Conservation (phyloP, 73 alveolate species). For the Urostyla sp. region DNA sequence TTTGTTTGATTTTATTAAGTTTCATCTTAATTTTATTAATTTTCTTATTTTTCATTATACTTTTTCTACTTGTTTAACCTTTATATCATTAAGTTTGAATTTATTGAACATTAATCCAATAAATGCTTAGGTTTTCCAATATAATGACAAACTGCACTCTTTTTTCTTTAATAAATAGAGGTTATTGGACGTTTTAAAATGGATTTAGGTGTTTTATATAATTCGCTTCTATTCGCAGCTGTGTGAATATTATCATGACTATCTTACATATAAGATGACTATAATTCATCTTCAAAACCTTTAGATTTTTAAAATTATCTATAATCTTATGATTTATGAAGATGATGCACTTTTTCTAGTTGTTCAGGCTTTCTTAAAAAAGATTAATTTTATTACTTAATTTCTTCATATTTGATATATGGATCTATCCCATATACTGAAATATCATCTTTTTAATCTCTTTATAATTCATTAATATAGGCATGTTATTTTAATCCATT, state of each 20-base stretch:
- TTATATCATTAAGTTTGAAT: background rate
- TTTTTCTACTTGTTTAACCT: background rate
- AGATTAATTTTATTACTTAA: background rate
- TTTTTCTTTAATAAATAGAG: too few relatives aligned
- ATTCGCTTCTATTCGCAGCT: too few relatives aligned
- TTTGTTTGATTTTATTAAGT: background rate
- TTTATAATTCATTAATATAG: slow-evolving; percentile 33
- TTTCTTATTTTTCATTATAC: background rate
- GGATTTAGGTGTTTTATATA: too few relatives aligned
- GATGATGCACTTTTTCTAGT: background rate
- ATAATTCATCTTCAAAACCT: slow-evolving; percentile 25
- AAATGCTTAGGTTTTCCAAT: background rate
- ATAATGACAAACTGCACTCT: slow-evolving; percentile 1
- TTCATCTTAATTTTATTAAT: too few relatives aligned
- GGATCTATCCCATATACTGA: slow-evolving; percentile 54
- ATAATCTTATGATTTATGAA: background rate
- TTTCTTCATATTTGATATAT: background rate
- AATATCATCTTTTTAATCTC: slow-evolving; percentile 43
- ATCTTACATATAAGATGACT: background rate
- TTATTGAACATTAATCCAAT: background rate
- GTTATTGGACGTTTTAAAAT: too few relatives aligned
- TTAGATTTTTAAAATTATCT: background rate
- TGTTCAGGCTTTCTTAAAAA: background rate
- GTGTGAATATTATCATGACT: background rate
- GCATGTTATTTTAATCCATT: slow-evolving; percentile 45